phyloP scores from a whole-genome alignment of 441 rosid species.

The Capsella rubella region DNA sequence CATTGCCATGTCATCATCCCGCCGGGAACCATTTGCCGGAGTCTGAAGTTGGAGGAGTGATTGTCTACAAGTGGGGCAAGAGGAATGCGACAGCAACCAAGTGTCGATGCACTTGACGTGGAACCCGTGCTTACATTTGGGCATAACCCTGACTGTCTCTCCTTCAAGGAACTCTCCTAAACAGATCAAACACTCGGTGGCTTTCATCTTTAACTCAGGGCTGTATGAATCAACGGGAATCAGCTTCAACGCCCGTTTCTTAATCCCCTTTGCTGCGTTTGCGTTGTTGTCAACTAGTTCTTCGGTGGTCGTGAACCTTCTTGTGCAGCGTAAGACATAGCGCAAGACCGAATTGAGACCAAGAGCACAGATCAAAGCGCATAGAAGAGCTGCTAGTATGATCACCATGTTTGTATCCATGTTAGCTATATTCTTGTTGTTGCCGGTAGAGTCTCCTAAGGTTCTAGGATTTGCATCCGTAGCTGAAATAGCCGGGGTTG shows the following conservation, averaged over 20 bases:
- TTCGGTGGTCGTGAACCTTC: conserved; percentile 53
- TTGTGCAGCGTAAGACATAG: conserved; percentile 68
- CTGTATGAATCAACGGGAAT: conserved; percentile 67
- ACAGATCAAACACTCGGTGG: conserved; percentile 80
- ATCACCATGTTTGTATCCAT: conserved; percentile 87
- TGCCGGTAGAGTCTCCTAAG: neutral
- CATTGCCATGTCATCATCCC: conserved; percentile 34
- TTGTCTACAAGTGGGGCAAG: conserved; percentile 80
- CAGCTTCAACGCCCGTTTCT: conserved; percentile 61
- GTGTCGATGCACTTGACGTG: conserved; percentile 78
- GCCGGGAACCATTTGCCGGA: conserved; percentile 11
- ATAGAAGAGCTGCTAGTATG: conserved; percentile 73
- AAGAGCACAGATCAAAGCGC: conserved; percentile 72
- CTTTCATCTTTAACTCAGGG: conserved; percentile 49
- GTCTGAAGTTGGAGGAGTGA: conserved; percentile 55
- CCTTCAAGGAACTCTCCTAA: conserved; percentile 68
- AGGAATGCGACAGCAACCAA: conserved; percentile 77
- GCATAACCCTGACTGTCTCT: conserved; percentile 72
- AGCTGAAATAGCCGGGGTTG: conserved; percentile 15
- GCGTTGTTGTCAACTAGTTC: conserved; percentile 44
- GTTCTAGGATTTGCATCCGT: conserved; percentile 31
- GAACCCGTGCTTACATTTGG: conserved; percentile 81
- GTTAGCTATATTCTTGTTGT: conserved; percentile 47
- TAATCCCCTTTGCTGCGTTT: conserved; percentile 58
- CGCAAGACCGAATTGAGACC: conserved; percentile 73